Base-by-base conservation (phyloP, 768 basidiomycete genomes). In the Hemileccinum rubropunctum region DNA sequence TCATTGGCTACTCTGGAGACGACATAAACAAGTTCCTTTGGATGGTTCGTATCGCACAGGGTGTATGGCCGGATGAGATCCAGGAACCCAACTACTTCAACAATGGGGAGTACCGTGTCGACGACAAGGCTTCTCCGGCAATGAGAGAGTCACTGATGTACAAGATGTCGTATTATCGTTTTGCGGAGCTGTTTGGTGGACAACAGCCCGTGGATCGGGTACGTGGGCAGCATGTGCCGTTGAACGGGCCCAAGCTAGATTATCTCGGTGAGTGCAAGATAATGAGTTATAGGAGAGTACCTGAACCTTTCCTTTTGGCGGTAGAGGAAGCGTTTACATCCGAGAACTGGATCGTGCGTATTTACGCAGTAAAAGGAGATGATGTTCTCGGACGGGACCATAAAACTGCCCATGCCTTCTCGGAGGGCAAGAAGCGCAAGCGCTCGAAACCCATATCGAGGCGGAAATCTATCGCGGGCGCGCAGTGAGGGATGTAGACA, bases 1-100 rank as follows among this genome's bases (percentile, higher is more conserved):
- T 99, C 35, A 76, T 98, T 47, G 97, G 95, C 8, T 99, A 98
- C 70, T 95, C 93, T 18, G 97, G 95, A 13, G 97, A 99, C 66
- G 97, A 99, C 66, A 89, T 99, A 76, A 99, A 99, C 82, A 99
- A 99, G 72, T 99, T 98, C 81, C 72, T 99, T 42, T 98, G 95
- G 95, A 98, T 98, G 91, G 86, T 98, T 51, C 83, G 91, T 48
- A 92, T 93, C 57, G 83, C 91, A 5, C 93, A 95, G 61, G 95
- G 95, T 42, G 88, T 95, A 27, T 98, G 95, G 95, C 97, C 97
- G 0, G 93, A 98, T 32, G 97, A 98, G 70, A 90, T 99, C 53
- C 92, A 91, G 66, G 97, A 99, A 71, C 79, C 84, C 33, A 88
- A 88, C 66, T 99, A 90, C 74, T 99, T 99, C 72, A 98, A 88